Evolutionary conservation across 2,329 filamentous ascomycete genomes (phyloP).

Genomic region (Fusarium pseudoanthophilum): DNA sequence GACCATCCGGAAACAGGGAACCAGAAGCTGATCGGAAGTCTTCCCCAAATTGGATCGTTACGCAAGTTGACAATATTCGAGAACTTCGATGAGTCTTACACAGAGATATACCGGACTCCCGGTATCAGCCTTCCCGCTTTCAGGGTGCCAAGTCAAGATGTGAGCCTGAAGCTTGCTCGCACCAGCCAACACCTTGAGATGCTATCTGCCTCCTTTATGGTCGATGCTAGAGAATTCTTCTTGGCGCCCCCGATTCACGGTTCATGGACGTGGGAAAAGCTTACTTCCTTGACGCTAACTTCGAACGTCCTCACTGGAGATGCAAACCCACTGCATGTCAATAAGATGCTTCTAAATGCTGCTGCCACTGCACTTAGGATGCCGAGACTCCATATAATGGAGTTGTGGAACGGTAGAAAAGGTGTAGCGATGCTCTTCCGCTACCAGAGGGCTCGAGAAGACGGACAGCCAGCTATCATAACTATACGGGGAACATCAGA

Average conservation of each 20-base stretch:
- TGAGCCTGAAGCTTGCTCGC: conserved; percentile 45
- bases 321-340: conserved; percentile 31
- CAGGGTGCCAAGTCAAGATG: conserved; percentile 35
- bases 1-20: conserved; percentile 37
- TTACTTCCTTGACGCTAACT: conserved; percentile 49
- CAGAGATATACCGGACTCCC: neutral
- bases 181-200: conserved; percentile 45
- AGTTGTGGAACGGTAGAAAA: conserved; percentile 49
- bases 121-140: conserved; percentile 32
- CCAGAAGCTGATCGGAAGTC: conserved; percentile 44
- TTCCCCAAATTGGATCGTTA: conserved; percentile 33
- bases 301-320: conserved; percentile 43
- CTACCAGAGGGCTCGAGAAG: conserved; percentile 31
- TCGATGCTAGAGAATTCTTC: conserved; percentile 49
- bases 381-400: conserved; percentile 47
- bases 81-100: conserved; percentile 50
- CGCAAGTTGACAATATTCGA: conserved; percentile 49
- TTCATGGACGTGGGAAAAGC: conserved; percentile 46
- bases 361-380: conserved; percentile 43
- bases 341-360: conserved; percentile 43
- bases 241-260: conserved; percentile 9
- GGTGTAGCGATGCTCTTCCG: conserved; percentile 44
- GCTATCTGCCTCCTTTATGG: conserved; percentile 49
- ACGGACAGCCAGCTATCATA: too few relatives aligned
- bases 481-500: conserved; percentile 41